Evolutionary conservation across 106 monocot genomes (phyloP).

Genomic region (Agapanthus africanus): DNA sequence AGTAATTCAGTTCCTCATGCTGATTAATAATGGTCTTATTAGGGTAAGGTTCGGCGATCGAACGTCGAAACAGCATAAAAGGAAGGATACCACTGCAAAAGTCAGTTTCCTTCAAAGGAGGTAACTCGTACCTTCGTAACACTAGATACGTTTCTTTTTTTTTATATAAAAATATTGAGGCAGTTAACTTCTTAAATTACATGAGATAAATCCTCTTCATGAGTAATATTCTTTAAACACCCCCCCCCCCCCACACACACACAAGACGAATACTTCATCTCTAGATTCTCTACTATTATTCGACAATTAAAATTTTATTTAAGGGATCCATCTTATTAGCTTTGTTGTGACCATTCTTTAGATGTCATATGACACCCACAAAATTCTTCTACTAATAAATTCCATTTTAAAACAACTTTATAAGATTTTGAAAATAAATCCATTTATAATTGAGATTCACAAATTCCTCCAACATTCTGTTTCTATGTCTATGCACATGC

Average conservation of each 20-base stretch:
- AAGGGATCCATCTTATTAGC: no score
- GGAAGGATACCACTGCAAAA: constrained; percentile 24
- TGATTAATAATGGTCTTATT: background rate
- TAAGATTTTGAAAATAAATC: background rate
- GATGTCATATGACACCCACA: no score
- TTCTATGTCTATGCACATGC: no score
- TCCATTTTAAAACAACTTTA: no score
- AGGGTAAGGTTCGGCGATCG: constrained; percentile 27
- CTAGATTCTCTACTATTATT: no score
- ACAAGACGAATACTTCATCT: no score
- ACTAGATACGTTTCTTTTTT: background rate
- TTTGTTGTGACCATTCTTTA: no score
- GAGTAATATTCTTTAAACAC: background rate
- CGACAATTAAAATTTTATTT: no score
- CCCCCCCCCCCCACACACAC: no score
- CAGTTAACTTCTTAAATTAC: background rate
- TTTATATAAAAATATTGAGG: background rate
- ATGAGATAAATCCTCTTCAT: background rate
- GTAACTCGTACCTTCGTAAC: constrained; percentile 16
- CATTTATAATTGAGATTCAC: no score
- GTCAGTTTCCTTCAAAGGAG: constrained; percentile 27
- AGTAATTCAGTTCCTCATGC: constrained; percentile 1
- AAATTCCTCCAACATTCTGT: no score
- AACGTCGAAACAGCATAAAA: constrained; percentile 11
- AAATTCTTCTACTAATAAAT: no score